phyloP scores from a whole-genome alignment of 148 eudicot genomes.

The Chenopodium suecicum region DNA sequence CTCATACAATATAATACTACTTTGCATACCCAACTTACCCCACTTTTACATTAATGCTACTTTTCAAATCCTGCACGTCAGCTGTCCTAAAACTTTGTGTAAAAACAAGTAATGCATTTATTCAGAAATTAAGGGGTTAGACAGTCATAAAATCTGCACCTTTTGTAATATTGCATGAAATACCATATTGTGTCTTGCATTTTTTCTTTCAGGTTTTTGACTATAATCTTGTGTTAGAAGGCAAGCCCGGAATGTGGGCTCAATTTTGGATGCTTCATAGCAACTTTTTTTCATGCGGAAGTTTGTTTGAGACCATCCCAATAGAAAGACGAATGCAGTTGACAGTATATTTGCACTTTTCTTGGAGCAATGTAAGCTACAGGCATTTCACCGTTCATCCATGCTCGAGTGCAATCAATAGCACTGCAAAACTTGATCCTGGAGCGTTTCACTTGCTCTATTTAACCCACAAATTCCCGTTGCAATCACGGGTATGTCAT shows the following conservation, averaged over 20 bases:
- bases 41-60: too few species aligned
- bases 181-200: constrained; percentile 3
- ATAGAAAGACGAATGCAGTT: constrained; percentile 30
- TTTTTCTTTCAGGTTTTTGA: constrained; percentile 52
- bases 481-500: constrained; percentile 55
- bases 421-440: constrained; percentile 42
- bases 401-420: constrained; percentile 19
- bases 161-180: not conserved
- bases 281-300: constrained; percentile 58
- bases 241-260: constrained; percentile 37
- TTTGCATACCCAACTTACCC: too few species aligned
- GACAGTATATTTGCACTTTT: constrained; percentile 45
- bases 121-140: too few species aligned
- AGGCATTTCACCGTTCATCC: constrained; percentile 28
- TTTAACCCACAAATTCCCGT: constrained; percentile 69
- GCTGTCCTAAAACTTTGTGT: too few species aligned
- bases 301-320: constrained; percentile 41
- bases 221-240: constrained; percentile 69
- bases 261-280: constrained; percentile 31
- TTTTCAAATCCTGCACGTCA: too few species aligned
- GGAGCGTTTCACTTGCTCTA: constrained; percentile 70
- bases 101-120: too few species aligned
- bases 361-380: constrained; percentile 36
- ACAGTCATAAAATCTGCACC: constrained; percentile 2
- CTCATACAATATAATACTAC: too few species aligned